Conservation (phyloP, 768 basidiomycete species). For the Lactarius deliciosus region DNA sequence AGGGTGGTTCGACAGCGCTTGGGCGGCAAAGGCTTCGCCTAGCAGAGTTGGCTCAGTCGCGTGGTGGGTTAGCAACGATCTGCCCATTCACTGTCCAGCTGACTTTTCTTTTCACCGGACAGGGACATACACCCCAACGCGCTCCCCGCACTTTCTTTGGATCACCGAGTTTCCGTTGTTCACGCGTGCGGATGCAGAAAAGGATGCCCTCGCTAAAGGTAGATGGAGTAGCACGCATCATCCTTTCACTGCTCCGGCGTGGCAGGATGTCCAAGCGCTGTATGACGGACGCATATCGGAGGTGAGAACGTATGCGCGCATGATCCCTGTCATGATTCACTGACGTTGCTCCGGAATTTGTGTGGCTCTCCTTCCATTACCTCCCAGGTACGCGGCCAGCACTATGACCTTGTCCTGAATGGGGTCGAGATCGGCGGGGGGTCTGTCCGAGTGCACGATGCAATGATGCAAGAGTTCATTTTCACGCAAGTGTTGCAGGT, state of each 20-base stretch:
- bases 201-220: slow-evolving; percentile 80
- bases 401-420: slow-evolving; percentile 94
- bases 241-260: slow-evolving; percentile 96
- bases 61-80: slow-evolving; percentile 46
- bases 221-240: slow-evolving; percentile 94
- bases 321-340: slow-evolving; percentile 40
- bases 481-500: slow-evolving; percentile 79
- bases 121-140: slow-evolving; percentile 55
- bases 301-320: slow-evolving; percentile 33
- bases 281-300: slow-evolving; percentile 64
- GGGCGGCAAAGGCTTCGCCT: slow-evolving; percentile 69
- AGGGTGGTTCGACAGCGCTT: slow-evolving; percentile 87
- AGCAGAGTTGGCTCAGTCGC: slow-evolving; percentile 61
- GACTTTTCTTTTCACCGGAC: slow-evolving; percentile 32
- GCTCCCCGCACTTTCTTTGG: slow-evolving; percentile 85
- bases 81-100: slow-evolving; percentile 7
- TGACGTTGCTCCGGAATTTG: slow-evolving; percentile 9
- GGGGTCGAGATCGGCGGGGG: slow-evolving; percentile 94
- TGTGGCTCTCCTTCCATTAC: slow-evolving; percentile 12
- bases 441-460: slow-evolving; percentile 90
- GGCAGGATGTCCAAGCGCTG: slow-evolving; percentile 78
- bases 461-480: slow-evolving; percentile 81
- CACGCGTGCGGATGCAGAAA: slow-evolving; percentile 82
- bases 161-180: slow-evolving; percentile 95
- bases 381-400: slow-evolving; percentile 82